Evolutionary conservation across 306 rosid species (phyloP), one percentile per base, ranked within the genome.

Genomic region (Malus sieversii): DNA sequence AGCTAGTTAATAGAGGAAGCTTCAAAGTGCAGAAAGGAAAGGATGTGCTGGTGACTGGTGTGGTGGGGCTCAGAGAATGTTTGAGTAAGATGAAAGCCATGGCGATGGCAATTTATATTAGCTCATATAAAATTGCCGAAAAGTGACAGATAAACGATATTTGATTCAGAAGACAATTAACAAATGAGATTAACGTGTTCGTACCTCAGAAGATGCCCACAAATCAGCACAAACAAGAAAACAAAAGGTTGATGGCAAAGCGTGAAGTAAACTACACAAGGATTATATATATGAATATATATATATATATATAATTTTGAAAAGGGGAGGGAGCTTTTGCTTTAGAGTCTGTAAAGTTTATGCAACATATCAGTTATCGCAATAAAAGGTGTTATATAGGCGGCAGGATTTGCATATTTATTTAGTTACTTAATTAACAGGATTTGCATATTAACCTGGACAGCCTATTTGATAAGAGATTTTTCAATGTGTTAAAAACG

Each of bases 31-130:
- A 61, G 76, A 73, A 77, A 72, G 71, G 77, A 55, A 58, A 10
- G 62, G 29, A 10, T 23, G 78, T 12, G 82, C 46, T 51, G 85
- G 81, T 66, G 75, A 76, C 46, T 61, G 85, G 81, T 59, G 75
- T 71, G 65, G 75, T 63, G 59, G 48, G 35, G 48, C 38, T 20
- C 30, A 52, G 55, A 72, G 11, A 68, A 68, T 23, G 38, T 63
- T 72, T 52, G 73, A 77, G 76, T 66, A 67, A 33, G 20, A 42
- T 76, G 71, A 63, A 79, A 63, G 79, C 35, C 72, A 33, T 35
- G 27, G 30, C 64, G 51, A 32, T 51, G 29, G 67, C 13, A 55
- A 55, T 23, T 40, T 42, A 71, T 38, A 33, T 25, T 4, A 13
- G n/a, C 13, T n/a, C 20, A 33, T 61, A 27, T 61, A 27, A 61